These are phyloP conservation scores for Gigaspora rosea DNA, from an alignment of 192 early-diverging fungal species.

Conservation along the genomic window DNA sequence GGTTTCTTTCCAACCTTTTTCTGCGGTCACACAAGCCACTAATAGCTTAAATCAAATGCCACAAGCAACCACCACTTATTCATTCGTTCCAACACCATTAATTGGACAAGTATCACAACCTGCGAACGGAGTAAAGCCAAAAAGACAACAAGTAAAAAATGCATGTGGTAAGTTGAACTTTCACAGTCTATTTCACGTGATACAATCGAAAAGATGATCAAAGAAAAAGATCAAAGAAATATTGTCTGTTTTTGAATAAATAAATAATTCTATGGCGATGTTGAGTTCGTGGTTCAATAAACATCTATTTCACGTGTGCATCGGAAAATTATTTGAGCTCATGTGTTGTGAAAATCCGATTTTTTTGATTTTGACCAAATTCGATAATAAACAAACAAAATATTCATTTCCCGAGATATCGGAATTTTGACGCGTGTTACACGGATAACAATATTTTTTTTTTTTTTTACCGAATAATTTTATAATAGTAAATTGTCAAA, in stretches of 20 bases:
- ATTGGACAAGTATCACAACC: not conserved
- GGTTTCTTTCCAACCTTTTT: not conserved
- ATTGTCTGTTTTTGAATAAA: too few relatives aligned
- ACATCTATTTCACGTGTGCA: too few relatives aligned
- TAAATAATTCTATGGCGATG: too few relatives aligned
- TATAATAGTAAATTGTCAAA: conserved; percentile 74
- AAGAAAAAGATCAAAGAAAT: too few relatives aligned
- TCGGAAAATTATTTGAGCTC: too few relatives aligned
- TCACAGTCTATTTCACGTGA: not conserved
- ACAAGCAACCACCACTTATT: not conserved
- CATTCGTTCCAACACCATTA: not conserved
- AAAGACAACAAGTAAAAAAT: conserved; percentile 86
- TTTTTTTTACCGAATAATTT: not conserved
- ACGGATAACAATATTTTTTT: not conserved
- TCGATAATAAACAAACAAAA: conserved; percentile 2
- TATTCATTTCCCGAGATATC: not conserved
- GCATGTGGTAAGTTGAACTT: conserved; percentile 69
- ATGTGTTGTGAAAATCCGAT: not conserved
- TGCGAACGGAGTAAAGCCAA: conserved; percentile 38
- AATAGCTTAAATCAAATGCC: not conserved
- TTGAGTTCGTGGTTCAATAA: too few relatives aligned
- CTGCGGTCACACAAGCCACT: not conserved
- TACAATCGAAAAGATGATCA: not conserved
- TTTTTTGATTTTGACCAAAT: not conserved
- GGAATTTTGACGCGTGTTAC: not conserved